Conservation (phyloP, 805 yeast species). For the Kluyveromyces siamensis region DNA sequence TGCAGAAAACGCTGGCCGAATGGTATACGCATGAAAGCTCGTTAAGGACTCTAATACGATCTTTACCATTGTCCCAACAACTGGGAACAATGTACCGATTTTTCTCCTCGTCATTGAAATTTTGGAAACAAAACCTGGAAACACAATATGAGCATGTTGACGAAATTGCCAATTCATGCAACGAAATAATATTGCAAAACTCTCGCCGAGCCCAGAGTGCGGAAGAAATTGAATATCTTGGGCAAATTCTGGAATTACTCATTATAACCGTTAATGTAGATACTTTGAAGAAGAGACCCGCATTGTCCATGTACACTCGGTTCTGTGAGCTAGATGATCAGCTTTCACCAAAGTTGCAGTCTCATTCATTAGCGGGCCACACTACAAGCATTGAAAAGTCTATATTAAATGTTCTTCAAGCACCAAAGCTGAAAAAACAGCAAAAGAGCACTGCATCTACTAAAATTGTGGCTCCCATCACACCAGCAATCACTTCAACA, state of each 20-base stretch:
- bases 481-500: neutral
- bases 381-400: neutral
- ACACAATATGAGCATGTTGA: neutral
- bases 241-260: slow-evolving; percentile 2
- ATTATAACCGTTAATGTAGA: slow-evolving; percentile 12
- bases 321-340: slow-evolving; percentile 8
- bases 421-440: neutral
- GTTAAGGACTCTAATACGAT: neutral
- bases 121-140: slow-evolving; percentile 1
- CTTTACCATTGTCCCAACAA: neutral
- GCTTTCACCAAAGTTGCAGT: neutral
- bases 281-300: slow-evolving; percentile 5
- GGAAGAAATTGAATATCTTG: neutral
- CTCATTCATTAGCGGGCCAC: neutral
- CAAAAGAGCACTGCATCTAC: neutral
- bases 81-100: neutral
- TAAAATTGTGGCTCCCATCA: neutral
- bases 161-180: neutral
- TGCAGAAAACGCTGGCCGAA: slow-evolving; percentile 4
- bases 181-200: neutral
- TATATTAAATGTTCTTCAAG: neutral
- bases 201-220: neutral
- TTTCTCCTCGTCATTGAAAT: neutral
- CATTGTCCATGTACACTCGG: slow-evolving; percentile 9
- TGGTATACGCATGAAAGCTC: slow-evolving; percentile 6